Conservation (phyloP, 805 yeast genomes). For the Wickerhamomyces hampshirensis region DNA sequence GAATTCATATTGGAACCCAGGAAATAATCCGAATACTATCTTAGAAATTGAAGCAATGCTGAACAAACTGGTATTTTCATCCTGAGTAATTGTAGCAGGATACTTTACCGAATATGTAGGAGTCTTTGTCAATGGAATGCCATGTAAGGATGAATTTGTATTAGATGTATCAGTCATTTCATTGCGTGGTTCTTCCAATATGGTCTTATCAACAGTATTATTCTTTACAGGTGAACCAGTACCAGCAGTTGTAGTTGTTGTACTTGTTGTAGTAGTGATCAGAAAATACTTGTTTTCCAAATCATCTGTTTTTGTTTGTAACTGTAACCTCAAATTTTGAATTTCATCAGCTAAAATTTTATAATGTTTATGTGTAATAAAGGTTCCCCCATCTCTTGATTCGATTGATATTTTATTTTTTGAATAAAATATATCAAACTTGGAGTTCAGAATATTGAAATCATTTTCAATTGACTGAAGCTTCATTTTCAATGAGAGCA, state of each 20-base stretch:
- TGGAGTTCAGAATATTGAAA: conserved; percentile 1
- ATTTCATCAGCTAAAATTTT: conserved; percentile 20
- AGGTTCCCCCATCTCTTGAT: conserved; percentile 2
- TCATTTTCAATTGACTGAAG: conserved; percentile 2
- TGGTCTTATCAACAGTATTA: conserved; percentile 7
- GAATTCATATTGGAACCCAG: not conserved
- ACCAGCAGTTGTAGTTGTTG: not conserved
- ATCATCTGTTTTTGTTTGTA: conserved; percentile 4
- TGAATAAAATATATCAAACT: conserved; percentile 12
- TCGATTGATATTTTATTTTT: conserved; percentile 14
- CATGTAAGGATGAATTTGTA: conserved; percentile 6
- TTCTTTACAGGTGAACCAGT: not conserved
- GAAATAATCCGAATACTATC: not conserved
- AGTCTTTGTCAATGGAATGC: conserved; percentile 3
- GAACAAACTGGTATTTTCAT: not conserved
- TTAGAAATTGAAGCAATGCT: not conserved
- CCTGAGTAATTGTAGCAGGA: conserved; percentile 4
- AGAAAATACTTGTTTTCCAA: conserved; percentile 6
- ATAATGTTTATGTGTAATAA: conserved; percentile 15
- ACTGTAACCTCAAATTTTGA: conserved; percentile 9
- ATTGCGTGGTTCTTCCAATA: conserved; percentile 7
- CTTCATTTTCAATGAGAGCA: not conserved
- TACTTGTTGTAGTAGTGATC: not conserved
- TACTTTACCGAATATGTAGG: conserved; percentile 5
- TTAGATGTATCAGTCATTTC: conserved; percentile 1